Percentiles rank a stretch among this genome's conserved stretches.
Evolutionary conservation across 176 grass and related monocot genomes (phyloP).

Genomic region (Ananas comosus): DNA sequence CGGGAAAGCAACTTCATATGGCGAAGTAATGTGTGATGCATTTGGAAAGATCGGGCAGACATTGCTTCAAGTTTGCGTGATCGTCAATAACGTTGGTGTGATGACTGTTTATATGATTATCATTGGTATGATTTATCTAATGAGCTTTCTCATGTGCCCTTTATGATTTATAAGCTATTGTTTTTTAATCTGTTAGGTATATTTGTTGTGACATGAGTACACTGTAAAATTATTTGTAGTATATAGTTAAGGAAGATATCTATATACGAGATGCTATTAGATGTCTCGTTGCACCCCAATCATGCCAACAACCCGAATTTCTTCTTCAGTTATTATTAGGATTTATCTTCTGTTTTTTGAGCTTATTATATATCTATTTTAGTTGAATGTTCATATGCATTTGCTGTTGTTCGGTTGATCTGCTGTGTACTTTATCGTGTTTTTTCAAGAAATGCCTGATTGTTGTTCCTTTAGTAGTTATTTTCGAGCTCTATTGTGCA

Average conservation of each 20-base stretch:
- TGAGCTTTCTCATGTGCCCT: background rate
- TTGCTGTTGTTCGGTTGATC: background rate
- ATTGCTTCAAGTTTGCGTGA: constrained; percentile 76
- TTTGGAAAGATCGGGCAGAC: constrained; percentile 52
- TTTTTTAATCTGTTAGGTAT: background rate
- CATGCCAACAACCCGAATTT: too few relatives aligned
- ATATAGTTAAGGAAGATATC: too few relatives aligned
- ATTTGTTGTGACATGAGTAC: too few relatives aligned
- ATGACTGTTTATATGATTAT: constrained; percentile 98
- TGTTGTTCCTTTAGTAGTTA: too few relatives aligned
- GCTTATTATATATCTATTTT: background rate
- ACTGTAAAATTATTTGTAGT: too few relatives aligned
- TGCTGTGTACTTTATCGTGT: background rate
- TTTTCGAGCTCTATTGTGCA: background rate
- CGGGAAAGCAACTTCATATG: constrained; percentile 52
- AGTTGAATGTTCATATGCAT: background rate
- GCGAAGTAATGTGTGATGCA: constrained; percentile 66
- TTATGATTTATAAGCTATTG: background rate
- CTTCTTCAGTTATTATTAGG: too few relatives aligned
- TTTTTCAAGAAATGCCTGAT: too few relatives aligned
- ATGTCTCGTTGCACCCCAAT: background rate
- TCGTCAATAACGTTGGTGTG: constrained; percentile 79
- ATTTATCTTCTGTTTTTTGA: background rate
- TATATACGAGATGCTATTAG: background rate
- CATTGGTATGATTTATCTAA: constrained; percentile 46